Percentiles rank a stretch among this genome's conserved stretches.
Evolutionary conservation across 805 yeast species (phyloP).

Genomic region (Danielozyma ontarioensis): DNA sequence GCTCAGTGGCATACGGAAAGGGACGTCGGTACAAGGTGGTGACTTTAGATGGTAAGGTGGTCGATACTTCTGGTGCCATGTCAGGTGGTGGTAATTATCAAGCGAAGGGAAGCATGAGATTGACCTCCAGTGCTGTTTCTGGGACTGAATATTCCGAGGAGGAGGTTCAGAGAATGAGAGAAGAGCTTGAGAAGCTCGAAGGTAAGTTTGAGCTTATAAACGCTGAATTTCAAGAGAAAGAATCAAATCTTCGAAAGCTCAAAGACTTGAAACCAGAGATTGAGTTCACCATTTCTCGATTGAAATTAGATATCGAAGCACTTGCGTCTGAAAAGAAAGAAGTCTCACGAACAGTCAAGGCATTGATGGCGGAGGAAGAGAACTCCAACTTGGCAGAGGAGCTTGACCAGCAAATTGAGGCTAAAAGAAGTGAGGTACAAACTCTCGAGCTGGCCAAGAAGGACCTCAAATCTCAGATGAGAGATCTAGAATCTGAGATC

Average conservation of each 20-base stretch:
- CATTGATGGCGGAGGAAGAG: conserved; percentile 35
- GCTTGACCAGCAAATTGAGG: conserved; percentile 36
- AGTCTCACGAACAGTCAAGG: conserved; percentile 39
- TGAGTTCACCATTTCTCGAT: conserved; percentile 55
- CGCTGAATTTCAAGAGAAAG: conserved; percentile 54
- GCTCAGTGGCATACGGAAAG: conserved; percentile 75
- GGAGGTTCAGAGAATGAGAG: conserved; percentile 50
- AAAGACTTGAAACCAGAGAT: conserved; percentile 67
- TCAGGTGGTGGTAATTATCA: conserved; percentile 87
- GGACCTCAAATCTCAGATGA: conserved; percentile 48
- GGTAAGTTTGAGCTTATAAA: conserved; percentile 44
- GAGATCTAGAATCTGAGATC: conserved; percentile 52
- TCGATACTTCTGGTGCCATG: conserved; percentile 92
- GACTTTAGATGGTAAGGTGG: conserved; percentile 85
- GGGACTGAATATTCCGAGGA: conserved; percentile 44
- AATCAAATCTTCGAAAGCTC: conserved; percentile 48
- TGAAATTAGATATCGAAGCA: conserved; percentile 60
- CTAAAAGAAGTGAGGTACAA: conserved; percentile 18
- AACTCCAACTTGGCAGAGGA: conserved; percentile 18
- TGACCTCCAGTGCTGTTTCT: conserved; percentile 30
- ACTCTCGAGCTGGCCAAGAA: conserved; percentile 12
- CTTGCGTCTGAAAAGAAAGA: conserved; percentile 49
- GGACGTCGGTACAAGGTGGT: conserved; percentile 80
- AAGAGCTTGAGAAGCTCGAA: conserved; percentile 51
- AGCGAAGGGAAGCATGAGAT: conserved; percentile 73